These are phyloP conservation scores for Aspergillus quadrilineatus DNA, from an alignment of 2,329 filamentous ascomycete species.

Conservation along the genomic window DNA sequence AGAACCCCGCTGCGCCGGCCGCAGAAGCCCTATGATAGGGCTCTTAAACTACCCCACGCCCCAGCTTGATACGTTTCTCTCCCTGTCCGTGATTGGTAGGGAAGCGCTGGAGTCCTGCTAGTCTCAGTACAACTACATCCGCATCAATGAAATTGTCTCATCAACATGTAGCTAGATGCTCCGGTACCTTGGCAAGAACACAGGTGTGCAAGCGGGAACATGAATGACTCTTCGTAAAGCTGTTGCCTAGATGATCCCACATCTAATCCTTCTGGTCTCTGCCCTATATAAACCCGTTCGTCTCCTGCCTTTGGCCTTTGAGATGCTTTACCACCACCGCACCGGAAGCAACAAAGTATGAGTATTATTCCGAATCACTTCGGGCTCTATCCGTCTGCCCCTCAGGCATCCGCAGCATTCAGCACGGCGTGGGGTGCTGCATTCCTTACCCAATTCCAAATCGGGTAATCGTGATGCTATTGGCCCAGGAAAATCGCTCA, in stretches of 20 bases:
- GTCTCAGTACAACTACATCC: slow-evolving; percentile 6
- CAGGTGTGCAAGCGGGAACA: neutral
- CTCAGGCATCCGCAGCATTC: neutral
- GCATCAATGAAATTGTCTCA: slow-evolving; percentile 5
- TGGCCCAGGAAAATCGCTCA: slow-evolving; percentile 11
- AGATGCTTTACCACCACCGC: neutral
- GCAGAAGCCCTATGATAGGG: slow-evolving; percentile 27
- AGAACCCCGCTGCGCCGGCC: slow-evolving; percentile 30
- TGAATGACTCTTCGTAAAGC: slow-evolving; percentile 1
- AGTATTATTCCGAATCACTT: no score
- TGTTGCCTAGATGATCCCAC: slow-evolving; percentile 12
- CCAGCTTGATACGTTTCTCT: neutral
- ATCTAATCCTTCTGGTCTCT: neutral
- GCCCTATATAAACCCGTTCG: slow-evolving; percentile 7
- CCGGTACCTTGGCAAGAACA: slow-evolving; percentile 10
- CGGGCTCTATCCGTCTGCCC: neutral
- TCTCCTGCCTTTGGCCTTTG: neutral
- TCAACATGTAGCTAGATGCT: slow-evolving; percentile 9
- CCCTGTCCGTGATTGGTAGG: neutral
- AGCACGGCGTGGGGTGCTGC: neutral
- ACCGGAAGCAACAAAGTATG: no score
- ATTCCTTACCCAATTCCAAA: neutral
- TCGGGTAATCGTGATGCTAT: slow-evolving; percentile 1
- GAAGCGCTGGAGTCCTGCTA: neutral
- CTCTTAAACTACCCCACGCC: slow-evolving; percentile 1